phyloP scores from a whole-genome alignment of 768 basidiomycete genomes.

The Obba rivulosa region DNA sequence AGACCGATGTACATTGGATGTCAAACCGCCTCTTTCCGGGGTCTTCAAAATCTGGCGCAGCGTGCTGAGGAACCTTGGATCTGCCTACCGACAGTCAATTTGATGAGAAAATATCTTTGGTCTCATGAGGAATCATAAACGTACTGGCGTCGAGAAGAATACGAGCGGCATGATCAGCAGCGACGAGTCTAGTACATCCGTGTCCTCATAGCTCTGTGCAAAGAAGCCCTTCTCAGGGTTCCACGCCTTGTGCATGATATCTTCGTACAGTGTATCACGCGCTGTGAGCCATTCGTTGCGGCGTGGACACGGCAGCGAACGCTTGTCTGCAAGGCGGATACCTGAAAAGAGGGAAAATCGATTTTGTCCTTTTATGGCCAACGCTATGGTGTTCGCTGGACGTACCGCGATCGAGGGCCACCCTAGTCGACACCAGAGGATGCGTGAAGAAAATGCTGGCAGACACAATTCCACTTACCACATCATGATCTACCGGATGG shows the following conservation, averaged over 20 bases:
- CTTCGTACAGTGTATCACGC: slow-evolving; percentile 85
- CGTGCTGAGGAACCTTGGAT: slow-evolving; percentile 85
- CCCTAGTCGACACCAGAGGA: slow-evolving; percentile 43
- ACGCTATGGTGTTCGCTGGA: neutral
- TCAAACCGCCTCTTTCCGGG: slow-evolving; percentile 87
- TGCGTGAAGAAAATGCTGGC: neutral
- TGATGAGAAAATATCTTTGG: no score
- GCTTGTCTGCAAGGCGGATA: slow-evolving; percentile 89
- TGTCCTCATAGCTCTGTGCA: slow-evolving; percentile 89
- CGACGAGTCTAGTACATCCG: slow-evolving; percentile 75
- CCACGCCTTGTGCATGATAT: slow-evolving; percentile 89
- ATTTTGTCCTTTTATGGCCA: neutral
- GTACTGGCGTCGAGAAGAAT: slow-evolving; percentile 81
- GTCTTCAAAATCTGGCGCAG: slow-evolving; percentile 79
- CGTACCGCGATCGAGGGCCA: slow-evolving; percentile 86
- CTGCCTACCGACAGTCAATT: slow-evolving; percentile 58
- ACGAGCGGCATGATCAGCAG: slow-evolving; percentile 90
- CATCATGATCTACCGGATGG: slow-evolving; percentile 68
- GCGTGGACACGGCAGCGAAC: slow-evolving; percentile 81
- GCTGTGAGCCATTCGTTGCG: slow-evolving; percentile 66
- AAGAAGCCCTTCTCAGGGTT: slow-evolving; percentile 65
- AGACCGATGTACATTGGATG: slow-evolving; percentile 71
- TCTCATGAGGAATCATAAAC: slow-evolving; percentile 26
- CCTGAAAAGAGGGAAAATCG: slow-evolving; percentile 36
- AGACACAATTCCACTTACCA: slow-evolving; percentile 46